phyloP scores from a whole-genome alignment of 441 rosid genomes.

The Eutrema salsugineum region DNA sequence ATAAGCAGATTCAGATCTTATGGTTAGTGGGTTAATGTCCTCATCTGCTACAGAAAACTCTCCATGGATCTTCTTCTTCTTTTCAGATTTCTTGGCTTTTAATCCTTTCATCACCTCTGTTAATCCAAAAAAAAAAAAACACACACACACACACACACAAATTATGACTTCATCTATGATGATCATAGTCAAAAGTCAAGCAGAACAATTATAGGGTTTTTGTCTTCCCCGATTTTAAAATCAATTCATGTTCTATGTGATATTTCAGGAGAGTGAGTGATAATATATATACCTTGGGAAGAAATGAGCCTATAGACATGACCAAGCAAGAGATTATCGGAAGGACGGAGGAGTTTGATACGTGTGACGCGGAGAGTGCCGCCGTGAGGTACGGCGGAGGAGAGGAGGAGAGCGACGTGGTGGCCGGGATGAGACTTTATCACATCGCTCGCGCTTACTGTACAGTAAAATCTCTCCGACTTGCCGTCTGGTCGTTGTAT shows the following conservation, averaged over 20 bases:
- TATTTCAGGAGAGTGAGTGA: not conserved
- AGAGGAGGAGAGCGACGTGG: conserved; percentile 33
- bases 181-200: not conserved
- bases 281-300: conserved; percentile 15
- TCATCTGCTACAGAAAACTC: conserved; percentile 24
- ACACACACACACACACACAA: not conserved
- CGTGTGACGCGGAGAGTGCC: conserved; percentile 36
- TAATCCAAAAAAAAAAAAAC: not conserved
- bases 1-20: conserved; percentile 30
- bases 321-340: conserved; percentile 28
- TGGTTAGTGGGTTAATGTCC: conserved; percentile 27
- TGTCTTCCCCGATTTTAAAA: not conserved
- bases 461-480: conserved; percentile 16
- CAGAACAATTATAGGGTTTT: conserved; percentile 3
- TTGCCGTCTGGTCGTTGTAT: conserved; percentile 31
- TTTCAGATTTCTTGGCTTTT: conserved; percentile 28
- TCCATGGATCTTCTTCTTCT: conserved; percentile 28
- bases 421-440: conserved; percentile 24
- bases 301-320: conserved; percentile 34
- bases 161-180: not conserved
- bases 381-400: conserved; percentile 31
- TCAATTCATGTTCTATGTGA: not conserved
- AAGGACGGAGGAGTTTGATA: conserved; percentile 32
- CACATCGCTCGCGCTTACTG: conserved; percentile 26
- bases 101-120: conserved; percentile 34